Evolutionary conservation across 2,329 filamentous ascomycete species (phyloP), one percentile per base, ranked within the genome.

Genomic region (Aureobasidium vineae): DNA sequence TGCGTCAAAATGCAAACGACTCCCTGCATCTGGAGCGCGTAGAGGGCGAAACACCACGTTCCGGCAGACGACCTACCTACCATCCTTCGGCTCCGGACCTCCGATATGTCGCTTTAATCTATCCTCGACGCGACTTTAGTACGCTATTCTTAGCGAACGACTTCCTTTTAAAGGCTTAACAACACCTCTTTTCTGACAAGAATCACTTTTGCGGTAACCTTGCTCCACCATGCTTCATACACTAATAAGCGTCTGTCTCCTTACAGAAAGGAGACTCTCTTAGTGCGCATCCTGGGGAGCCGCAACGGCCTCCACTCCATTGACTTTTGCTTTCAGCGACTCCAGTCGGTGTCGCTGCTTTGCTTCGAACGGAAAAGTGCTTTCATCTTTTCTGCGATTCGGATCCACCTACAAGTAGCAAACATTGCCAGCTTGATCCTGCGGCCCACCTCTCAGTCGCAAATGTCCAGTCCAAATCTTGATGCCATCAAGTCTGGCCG

Each of bases 241-340:
- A 31, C 28, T 31, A 31, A 31, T 31, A 31, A 31, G 53, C 2
- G 33, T 40, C 50, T 23, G 31, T 38, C 53, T 28, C 53, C 36
- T 33, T 7, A 19, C 2, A 19, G 5, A 28, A 16, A 26, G 21
- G 23, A 26, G 36, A 40, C 21, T 41, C 33, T n/a, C 16, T 11
- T 56, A 59, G 40, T 45, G 54, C 54, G 7, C 28, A 10, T n/a
- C 40, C 54, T 31, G 40, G 54, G 33, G 38, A 45, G 54, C 54
- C 54, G 54, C 54, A 59, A 59, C 54, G 38, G 54, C 53, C 13
- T 26, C 21, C 23, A 31, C 49, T 21, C 50, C 21, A 31, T 31
- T 50, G 15, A 28, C 26, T 50, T 31, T 26, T 8, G 26, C 40
- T 7, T 16, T 28, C n/a, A 15, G 16, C 15, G 26, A 26, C 23